A percentile compares a stretch with the other conserved stretches of the same genome.
phyloP scores from a whole-genome alignment of 176 grass and related monocot species.

The Eleusine coracana region DNA sequence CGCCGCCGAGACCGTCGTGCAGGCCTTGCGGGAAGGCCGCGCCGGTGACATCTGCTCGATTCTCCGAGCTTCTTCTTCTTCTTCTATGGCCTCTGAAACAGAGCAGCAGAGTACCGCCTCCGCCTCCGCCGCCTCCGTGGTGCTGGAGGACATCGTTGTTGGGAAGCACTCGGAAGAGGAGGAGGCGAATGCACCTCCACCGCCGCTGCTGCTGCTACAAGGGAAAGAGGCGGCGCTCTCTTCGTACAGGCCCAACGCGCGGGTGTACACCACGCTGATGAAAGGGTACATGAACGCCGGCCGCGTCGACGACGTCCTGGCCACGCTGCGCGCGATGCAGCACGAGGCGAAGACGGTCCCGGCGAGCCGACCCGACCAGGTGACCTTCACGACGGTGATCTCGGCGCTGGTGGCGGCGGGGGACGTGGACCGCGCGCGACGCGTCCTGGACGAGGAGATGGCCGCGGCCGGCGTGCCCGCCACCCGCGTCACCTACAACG shows the following conservation, averaged over 20 bases:
- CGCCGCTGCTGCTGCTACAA: too few relatives aligned
- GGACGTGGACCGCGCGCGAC: conserved; percentile 49
- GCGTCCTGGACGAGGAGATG: conserved; percentile 83
- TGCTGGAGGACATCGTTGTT: conserved; percentile 63
- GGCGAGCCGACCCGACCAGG: conserved; percentile 72
- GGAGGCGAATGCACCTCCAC: not conserved
- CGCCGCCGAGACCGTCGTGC: conserved; percentile 68
- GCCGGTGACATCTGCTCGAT: conserved; percentile 58
- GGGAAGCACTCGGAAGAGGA: not conserved
- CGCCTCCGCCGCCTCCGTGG: too few relatives aligned
- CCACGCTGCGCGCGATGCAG: conserved; percentile 67
- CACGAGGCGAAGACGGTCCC: conserved; percentile 46
- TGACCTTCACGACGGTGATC: conserved; percentile 74
- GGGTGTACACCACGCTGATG: conserved; percentile 93
- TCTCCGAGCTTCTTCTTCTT: conserved; percentile 19
- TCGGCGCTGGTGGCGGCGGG: conserved; percentile 65
- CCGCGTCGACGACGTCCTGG: conserved; percentile 76
- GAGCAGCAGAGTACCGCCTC: conserved; percentile 28
- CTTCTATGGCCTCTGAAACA: not conserved
- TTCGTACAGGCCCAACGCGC: conserved; percentile 47
- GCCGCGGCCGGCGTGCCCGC: conserved; percentile 39
- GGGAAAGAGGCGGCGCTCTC: too few relatives aligned
- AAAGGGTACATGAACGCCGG: conserved; percentile 91
- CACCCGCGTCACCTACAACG: conserved; percentile 88
- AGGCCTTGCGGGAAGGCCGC: conserved; percentile 81